Evolutionary conservation across 139 green algal species (phyloP).

Genomic region (Zygnema circumcarinatum): DNA sequence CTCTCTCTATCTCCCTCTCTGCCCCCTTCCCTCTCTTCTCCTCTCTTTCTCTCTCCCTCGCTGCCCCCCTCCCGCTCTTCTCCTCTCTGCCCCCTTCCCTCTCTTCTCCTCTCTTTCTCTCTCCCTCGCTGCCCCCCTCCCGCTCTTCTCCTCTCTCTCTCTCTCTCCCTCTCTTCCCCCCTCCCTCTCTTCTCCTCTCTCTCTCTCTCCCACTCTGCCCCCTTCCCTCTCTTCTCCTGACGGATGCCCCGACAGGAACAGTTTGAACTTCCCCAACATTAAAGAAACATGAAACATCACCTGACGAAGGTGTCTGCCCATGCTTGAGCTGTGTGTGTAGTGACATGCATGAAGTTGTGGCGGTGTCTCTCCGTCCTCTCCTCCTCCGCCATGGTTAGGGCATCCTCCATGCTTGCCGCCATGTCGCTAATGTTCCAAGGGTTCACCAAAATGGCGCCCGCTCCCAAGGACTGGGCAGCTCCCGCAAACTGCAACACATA

Average conservation of each 20-base stretch:
- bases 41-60: background rate
- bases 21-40: background rate
- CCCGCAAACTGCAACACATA: conserved; percentile 92
- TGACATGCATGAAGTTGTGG: conserved; percentile 96
- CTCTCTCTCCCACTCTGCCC: no score
- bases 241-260: no score
- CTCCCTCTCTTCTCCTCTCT: background rate
- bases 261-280: no score
- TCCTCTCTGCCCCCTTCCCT: background rate
- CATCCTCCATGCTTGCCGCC: conserved; percentile 79
- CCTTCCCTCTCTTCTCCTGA: no score
- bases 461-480: conserved; percentile 81
- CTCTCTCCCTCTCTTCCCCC: background rate
- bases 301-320: conserved; percentile 98
- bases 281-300: no score
- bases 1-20: background rate
- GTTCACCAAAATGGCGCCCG: conserved; percentile 96
- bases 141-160: no score
- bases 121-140: no score
- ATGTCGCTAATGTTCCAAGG: conserved; percentile 98
- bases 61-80: background rate
- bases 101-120: no score
- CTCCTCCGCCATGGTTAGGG: conserved; percentile 66
- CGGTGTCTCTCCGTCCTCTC: conserved; percentile 90
- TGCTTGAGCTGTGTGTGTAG: conserved; percentile 75